phyloP scores from a whole-genome alignment of 495 filamentous ascomycete species.

The Podospora comata region DNA sequence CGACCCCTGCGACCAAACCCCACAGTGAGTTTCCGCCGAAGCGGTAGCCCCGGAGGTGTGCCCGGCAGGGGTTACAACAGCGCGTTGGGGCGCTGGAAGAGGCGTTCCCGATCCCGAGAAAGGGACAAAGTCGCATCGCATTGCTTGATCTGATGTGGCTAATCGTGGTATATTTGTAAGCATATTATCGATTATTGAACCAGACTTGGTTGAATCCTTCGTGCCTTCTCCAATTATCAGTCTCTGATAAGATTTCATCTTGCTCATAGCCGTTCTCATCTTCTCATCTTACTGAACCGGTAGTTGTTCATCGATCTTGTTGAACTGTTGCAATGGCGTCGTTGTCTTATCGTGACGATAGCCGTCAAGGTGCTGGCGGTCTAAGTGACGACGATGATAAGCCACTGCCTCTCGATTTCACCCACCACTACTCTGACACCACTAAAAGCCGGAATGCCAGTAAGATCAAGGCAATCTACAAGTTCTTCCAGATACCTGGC shows the following conservation, averaged over 20 bases:
- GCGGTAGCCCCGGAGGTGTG: neutral
- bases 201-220: neutral
- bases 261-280: neutral
- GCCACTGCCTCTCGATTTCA: slow-evolving; percentile 65
- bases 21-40: neutral
- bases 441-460: slow-evolving; percentile 63
- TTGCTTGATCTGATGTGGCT: neutral
- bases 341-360: slow-evolving; percentile 6
- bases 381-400: slow-evolving; percentile 22
- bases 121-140: neutral
- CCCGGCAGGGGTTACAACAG: neutral
- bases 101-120: neutral
- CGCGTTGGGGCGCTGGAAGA: neutral
- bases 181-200: neutral
- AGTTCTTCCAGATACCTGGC: slow-evolving; percentile 74
- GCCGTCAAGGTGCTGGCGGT: slow-evolving; percentile 1
- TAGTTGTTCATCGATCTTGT: neutral
- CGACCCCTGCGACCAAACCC: neutral
- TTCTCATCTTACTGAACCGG: neutral
- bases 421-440: slow-evolving; percentile 69
- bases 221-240: neutral
- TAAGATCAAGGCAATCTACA: slow-evolving; percentile 75
- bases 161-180: neutral
- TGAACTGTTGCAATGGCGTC: slow-evolving; percentile 6
- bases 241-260: neutral